phyloP scores from a whole-genome alignment of 2,329 filamentous ascomycete genomes.

The Fusarium duplospermum region DNA sequence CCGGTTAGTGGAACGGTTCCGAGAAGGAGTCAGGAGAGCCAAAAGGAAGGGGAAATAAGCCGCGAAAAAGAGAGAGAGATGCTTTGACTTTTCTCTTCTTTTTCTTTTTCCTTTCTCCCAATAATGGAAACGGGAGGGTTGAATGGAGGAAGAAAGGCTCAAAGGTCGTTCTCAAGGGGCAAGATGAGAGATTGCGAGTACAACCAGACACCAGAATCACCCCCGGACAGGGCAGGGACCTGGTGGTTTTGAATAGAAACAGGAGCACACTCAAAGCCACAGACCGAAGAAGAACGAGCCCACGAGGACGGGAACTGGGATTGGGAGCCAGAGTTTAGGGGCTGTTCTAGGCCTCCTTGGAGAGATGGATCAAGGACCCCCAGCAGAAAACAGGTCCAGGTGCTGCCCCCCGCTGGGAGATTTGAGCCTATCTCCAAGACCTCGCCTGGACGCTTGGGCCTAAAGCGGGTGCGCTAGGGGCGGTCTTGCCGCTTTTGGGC shows the following conservation, averaged over 20 bases:
- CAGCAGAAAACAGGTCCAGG: constrained; percentile 7
- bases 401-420: constrained; percentile 10
- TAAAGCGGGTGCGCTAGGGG: constrained; percentile 39
- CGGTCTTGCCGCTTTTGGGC: constrained; percentile 37
- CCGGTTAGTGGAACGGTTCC: constrained; percentile 17
- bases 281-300: constrained; percentile 10
- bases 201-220: background rate
- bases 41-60: constrained; percentile 11
- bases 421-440: constrained; percentile 10
- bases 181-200: constrained; percentile 1
- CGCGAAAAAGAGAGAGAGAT: background rate
- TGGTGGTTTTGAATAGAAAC: constrained; percentile 22
- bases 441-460: constrained; percentile 35
- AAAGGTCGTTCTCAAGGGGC: constrained; percentile 15
- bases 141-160: background rate
- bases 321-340: background rate
- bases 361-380: constrained; percentile 1
- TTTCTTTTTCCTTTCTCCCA: background rate
- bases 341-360: constrained; percentile 15
- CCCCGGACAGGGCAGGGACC: constrained; percentile 16
- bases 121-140: background rate
- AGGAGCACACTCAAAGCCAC: constrained; percentile 1
- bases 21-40: background rate
- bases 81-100: background rate
- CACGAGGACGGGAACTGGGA: background rate